Base-by-base conservation (phyloP, 139 green algal species). In the Pycnococcus provasolii region DNA sequence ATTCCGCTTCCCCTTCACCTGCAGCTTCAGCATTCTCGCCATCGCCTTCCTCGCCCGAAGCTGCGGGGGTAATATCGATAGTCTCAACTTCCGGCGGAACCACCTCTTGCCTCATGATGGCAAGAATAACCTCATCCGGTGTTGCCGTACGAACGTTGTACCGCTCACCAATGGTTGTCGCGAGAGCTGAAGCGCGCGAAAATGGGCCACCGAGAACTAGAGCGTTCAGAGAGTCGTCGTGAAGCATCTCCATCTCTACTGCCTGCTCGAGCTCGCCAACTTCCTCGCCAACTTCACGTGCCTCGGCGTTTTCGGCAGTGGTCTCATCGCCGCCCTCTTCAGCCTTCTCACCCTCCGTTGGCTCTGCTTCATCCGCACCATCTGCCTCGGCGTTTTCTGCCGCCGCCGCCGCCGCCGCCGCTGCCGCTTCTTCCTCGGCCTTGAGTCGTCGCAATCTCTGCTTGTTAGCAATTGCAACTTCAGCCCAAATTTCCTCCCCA, bases 401-500 rank as follows among this genome's bases (percentile, higher is more conserved):
- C 3, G 5, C 44, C 13, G 13, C 55, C 55, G 45, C 43, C 3
- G 54, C 64, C 8, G 52, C 64, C 42, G 43, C 64, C 8, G 50
- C 64, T 0, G 37, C 64, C 41, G 3, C 64, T 2, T 26, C 64
- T 7, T 44, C 64, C 39, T 51, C 47, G 3, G 52, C 64, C 64
- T 61, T 26, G 26, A 26, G 26, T 26, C 60, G 3, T 45, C 60
- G 9, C 15, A 45, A 58, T 8, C 53, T 8, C 45, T n/a, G 3
- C 54, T 43, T 13, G 53, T 68, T 15, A 53, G 61, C 61, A 37
- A 80, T 63, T 6, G 80, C 55, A 26, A 88, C 57, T n/a, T 87
- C 71, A 2, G 73, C 58, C 81, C 81, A 90, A 26, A 86, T 48
- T 9, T 67, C 58, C 46, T 75, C 73, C 5, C 81, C 83, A 41